Evolutionary conservation across 2,329 filamentous ascomycete genomes (phyloP), one percentile per base, ranked within the genome.

Genomic region (Metarhizium robertsii): DNA sequence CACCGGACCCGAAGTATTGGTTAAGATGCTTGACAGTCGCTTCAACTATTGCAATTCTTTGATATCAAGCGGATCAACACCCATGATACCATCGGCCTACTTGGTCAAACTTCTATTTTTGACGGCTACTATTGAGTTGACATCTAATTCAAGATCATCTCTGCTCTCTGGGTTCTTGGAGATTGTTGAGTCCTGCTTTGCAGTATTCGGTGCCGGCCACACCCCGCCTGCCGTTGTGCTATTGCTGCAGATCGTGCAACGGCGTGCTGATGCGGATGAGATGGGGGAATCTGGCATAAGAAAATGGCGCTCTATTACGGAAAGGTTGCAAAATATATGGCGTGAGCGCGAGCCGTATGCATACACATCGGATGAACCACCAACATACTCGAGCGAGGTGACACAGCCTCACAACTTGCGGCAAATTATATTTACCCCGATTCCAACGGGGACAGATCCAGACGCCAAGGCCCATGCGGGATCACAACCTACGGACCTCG

Each of bases 1-100:
- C 8, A 14, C 59, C 13, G 59, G 55, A 7, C 61, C 67, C 11
- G 65, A 68, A 46, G 64, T 66, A 34, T 62, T 73, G 32, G 68
- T 69, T 1, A 62, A 62, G 42, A 65, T 62, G 11, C 57, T 73
- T 8, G 68, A 72, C 49, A 58, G 65, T 5, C 66, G 63, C 8
- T 72, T 72, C 56, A 64, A 64, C 7, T 73, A 69, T 55, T 73
- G 71, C 64, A 72, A 71, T 56, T 72, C 70, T 1, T 61, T 72
- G 42, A 66, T 73, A 5, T 67, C 68, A 25, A 66, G 66, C 8
- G 64, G 65, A 10, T 66, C 69, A 10, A 69, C 65, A 1, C 69
- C 71, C 13, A 62, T 60, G 34, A 58, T 69, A 0, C 70, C 71
- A 0, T 69, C 71, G 5, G 69, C 71, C 6, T 69, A 69, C 16